These are phyloP conservation scores for Saccharomycopsis vini DNA, from an alignment of 805 yeast genomes.

Conservation along the genomic window DNA sequence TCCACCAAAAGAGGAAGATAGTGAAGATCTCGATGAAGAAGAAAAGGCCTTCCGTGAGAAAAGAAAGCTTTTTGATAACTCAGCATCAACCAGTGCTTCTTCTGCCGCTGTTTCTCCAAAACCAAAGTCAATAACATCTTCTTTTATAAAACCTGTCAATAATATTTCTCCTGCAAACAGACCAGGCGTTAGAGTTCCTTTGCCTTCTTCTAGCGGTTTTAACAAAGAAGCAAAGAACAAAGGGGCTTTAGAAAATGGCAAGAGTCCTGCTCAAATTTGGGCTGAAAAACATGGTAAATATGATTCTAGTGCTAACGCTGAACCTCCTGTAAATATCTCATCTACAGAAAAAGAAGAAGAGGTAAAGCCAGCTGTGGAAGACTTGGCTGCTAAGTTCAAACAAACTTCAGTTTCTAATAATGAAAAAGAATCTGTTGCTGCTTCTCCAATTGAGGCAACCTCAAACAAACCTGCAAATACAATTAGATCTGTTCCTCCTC, in stretches of 20 bases:
- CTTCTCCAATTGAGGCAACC: slow-evolving; percentile 14
- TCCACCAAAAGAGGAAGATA: slow-evolving; percentile 5
- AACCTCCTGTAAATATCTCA: slow-evolving; percentile 21
- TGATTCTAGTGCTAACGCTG: slow-evolving; percentile 27
- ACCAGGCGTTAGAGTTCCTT: slow-evolving; percentile 8
- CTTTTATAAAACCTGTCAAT: too few relatives aligned
- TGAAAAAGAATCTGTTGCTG: slow-evolving; percentile 22
- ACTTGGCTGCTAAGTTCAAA: slow-evolving; percentile 19
- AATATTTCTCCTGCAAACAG: slow-evolving; percentile 2
- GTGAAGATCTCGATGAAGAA: slow-evolving; percentile 17
- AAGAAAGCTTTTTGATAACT: slow-evolving; percentile 13
- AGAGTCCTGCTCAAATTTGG: slow-evolving; percentile 93
- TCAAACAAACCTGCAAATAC: too few relatives aligned
- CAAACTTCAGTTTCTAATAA: slow-evolving; percentile 24
- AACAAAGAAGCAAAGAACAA: slow-evolving; percentile 36
- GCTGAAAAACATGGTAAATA: slow-evolving; percentile 79
- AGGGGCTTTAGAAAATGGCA: slow-evolving; percentile 59
- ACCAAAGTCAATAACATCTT: background rate
- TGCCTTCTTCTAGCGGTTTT: slow-evolving; percentile 44
- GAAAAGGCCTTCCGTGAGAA: slow-evolving; percentile 19
- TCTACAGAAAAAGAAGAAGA: slow-evolving; percentile 3
- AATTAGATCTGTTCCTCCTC: slow-evolving; percentile 6
- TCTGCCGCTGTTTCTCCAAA: slow-evolving; percentile 6
- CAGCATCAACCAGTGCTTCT: too few relatives aligned
- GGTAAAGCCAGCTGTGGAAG: slow-evolving; percentile 12